Percentiles rank a stretch among this genome's conserved stretches.
Evolutionary conservation across 305 asterid species (phyloP).

Genomic region (Fraxinus xanthoxyloides): DNA sequence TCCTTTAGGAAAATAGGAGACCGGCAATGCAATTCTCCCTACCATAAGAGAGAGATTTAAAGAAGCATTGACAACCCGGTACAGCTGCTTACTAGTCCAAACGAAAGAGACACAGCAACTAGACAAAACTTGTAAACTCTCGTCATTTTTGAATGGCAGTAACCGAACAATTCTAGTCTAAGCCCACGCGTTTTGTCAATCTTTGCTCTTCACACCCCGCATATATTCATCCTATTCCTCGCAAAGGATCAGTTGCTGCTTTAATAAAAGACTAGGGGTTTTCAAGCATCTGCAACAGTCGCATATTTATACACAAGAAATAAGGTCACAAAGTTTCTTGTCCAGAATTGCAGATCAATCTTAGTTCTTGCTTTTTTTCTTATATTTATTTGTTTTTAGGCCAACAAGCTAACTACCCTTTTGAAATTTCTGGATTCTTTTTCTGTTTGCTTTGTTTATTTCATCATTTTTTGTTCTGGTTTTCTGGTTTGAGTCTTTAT

Average conservation of each 20-base stretch:
- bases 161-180: background rate
- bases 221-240: background rate
- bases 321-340: conserved; percentile 17
- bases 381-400: background rate
- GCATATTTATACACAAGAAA: conserved; percentile 4
- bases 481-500: conserved; percentile 17
- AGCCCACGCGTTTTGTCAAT: background rate
- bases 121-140: background rate
- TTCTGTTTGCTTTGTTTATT: conserved; percentile 7
- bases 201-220: background rate
- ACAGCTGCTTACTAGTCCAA: background rate
- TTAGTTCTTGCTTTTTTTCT: background rate
- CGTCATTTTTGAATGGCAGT: background rate
- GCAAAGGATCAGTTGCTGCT: background rate
- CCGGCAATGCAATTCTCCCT: background rate
- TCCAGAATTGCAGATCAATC: conserved; percentile 15
- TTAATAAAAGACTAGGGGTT: background rate
- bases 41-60: background rate
- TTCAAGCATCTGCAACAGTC: conserved; percentile 24
- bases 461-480: conserved; percentile 17
- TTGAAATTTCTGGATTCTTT: conserved; percentile 15
- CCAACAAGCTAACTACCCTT: background rate
- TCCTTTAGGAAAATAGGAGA: background rate
- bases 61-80: background rate
- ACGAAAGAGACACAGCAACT: background rate